Base-by-base conservation (phyloP, 2,329 filamentous ascomycete species). In the Aspergillus ochraceoroseus region DNA sequence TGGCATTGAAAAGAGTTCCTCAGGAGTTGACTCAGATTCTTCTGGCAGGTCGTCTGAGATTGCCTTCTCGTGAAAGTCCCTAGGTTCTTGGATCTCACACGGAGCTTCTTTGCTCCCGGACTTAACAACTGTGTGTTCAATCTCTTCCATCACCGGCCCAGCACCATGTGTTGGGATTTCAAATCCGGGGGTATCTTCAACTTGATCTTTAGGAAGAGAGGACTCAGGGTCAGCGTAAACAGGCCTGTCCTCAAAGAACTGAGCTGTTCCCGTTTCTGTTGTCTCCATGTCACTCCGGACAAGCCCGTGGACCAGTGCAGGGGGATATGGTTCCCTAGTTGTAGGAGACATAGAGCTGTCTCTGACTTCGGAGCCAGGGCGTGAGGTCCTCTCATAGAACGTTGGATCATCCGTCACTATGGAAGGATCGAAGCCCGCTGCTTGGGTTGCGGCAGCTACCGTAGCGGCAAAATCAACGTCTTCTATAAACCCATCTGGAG, bases 401-500 rank as follows among this genome's bases (percentile, higher is more conserved):
- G 62, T 67, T 0, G 78, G 76, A 51, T 87, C 74, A 31, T 85
- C 70, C 23, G 83, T 81, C 31, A 87, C 79, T 42, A 87, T 78
- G 27, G 83, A 75, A 3, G 81, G 77, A 53, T 85, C 75, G 48
- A 87, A 87, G 0, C 83, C 83, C 31, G 79, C 76, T n/a, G 79
- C 75, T 55, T 81, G 67, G 33, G 85, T 70, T 1, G 80, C 82
- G 32, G 82, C 84, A 42, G 82, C 82, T 32, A 87, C 64, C 2
- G 76, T 79, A 18, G 83, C 83, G 5, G 80, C 78, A 50, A 87
- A 87, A 36, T 80, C 79, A 6, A 83, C 65, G 51, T 87, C 83
- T 41, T 82, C 75, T 1, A 68, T 76, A 54, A 41, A 20, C 5
- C 41, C 35, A n/a, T 49, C 44, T 1, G 40, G 29, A 6, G 22